Percentiles rank a stretch among this genome's conserved stretches.
Conservation (phyloP, 2,329 filamentous ascomycete species). For the Pseudogymnoascus sp. region DNA sequence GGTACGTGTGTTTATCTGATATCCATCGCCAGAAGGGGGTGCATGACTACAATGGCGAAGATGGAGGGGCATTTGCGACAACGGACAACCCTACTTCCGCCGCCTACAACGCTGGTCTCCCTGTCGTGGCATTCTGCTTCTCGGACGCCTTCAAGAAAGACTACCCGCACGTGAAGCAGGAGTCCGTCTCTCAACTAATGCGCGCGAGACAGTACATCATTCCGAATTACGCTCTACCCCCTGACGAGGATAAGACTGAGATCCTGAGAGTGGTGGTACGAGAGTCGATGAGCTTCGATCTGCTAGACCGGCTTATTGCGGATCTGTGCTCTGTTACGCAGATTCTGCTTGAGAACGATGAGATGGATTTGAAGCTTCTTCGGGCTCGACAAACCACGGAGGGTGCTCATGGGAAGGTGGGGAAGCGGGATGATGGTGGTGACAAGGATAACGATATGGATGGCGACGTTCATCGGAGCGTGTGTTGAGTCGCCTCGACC, state of each 20-base stretch:
- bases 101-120: slow-evolving; percentile 56
- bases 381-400: slow-evolving; percentile 28
- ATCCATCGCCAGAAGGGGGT: slow-evolving; percentile 52
- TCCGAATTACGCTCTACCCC: slow-evolving; percentile 61
- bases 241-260: slow-evolving; percentile 51
- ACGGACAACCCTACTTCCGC: slow-evolving; percentile 44
- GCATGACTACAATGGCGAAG: slow-evolving; percentile 29
- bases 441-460: background rate
- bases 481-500: background rate
- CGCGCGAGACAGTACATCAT: slow-evolving; percentile 64
- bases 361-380: slow-evolving; percentile 43
- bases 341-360: slow-evolving; percentile 46
- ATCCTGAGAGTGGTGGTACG: slow-evolving; percentile 61
- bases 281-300: slow-evolving; percentile 60
- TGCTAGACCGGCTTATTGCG: slow-evolving; percentile 53
- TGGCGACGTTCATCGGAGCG: background rate
- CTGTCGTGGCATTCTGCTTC: slow-evolving; percentile 60
- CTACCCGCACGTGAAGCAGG: slow-evolving; percentile 57
- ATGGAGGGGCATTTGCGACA: slow-evolving; percentile 27
- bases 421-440: background rate
- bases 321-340: slow-evolving; percentile 56
- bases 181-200: slow-evolving; percentile 52
- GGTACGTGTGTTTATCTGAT: slow-evolving; percentile 57
- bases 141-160: slow-evolving; percentile 52
- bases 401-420: background rate